These are phyloP conservation scores for Globisporangium carolinianum DNA, from an alignment of 352 stramenopile species.

Conservation along the genomic window DNA sequence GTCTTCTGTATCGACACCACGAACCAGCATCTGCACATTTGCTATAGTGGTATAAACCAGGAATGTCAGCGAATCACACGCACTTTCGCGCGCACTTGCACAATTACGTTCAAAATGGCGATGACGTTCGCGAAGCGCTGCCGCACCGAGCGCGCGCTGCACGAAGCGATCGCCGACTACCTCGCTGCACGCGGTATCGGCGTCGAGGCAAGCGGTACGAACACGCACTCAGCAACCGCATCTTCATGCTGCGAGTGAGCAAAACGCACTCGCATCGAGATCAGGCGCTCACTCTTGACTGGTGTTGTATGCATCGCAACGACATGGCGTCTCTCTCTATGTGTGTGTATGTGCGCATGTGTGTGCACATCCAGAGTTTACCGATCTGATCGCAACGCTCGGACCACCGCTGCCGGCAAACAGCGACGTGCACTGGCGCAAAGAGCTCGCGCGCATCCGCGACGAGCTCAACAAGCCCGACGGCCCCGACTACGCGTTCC, in stretches of 20 bases:
- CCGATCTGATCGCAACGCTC: constrained; percentile 32
- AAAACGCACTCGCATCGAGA: no score
- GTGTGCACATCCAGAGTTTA: constrained; percentile 18
- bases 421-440: constrained; percentile 41
- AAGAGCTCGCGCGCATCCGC: constrained; percentile 40
- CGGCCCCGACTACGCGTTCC: constrained; percentile 39
- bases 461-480: constrained; percentile 29
- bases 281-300: no score
- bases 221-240: background rate
- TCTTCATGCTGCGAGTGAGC: background rate
- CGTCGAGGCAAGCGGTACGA: background rate
- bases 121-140: background rate
- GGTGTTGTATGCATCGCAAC: no score
- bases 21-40: no score
- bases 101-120: background rate
- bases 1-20: no score
- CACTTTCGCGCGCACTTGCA: no score
- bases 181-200: background rate
- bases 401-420: constrained; percentile 36
- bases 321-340: no score
- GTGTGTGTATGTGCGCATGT: no score
- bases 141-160: background rate
- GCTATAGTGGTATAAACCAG: no score
- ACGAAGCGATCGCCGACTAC: constrained; percentile 10
- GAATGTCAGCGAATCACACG: no score